Evolutionary conservation across 78 protist species (phyloP).

Genomic region (slime mould (Dictyostelium discoideum)): DNA sequence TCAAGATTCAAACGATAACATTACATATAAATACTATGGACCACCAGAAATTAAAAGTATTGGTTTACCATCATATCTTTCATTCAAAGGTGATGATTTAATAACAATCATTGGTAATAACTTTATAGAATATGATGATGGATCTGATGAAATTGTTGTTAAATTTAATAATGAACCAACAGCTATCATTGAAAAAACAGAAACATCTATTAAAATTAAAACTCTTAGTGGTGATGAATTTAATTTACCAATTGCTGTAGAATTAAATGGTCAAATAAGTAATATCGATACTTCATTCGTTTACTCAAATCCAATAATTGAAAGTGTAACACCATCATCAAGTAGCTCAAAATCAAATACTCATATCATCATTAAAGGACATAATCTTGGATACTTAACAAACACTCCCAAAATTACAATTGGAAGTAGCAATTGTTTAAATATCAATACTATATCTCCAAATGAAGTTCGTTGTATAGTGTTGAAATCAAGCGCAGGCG

Average conservation of each 20-base stretch:
- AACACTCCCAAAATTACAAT: neutral
- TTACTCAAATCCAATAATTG: neutral
- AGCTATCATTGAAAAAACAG: neutral
- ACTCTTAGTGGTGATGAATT: neutral
- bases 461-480: neutral
- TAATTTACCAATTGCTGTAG: neutral
- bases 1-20: neutral
- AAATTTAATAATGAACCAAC: neutral
- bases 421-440: neutral
- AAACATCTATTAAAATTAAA: neutral
- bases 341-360: neutral
- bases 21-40: slow-evolving; percentile 34
- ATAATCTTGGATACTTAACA: neutral
- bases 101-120: slow-evolving; percentile 26
- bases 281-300: neutral
- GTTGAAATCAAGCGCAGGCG: neutral
- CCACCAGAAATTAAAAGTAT: slow-evolving; percentile 17
- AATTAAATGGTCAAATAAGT: slow-evolving; percentile 6
- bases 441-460: neutral
- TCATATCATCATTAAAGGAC: neutral
- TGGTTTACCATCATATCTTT: neutral
- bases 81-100: slow-evolving; percentile 12
- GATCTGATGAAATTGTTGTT: neutral
- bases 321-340: neutral
- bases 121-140: neutral